A percentile compares a stretch with the other conserved stretches of the same genome.
Evolutionary conservation across 495 filamentous ascomycete species (phyloP).

Genomic region (Tuber brumale): DNA sequence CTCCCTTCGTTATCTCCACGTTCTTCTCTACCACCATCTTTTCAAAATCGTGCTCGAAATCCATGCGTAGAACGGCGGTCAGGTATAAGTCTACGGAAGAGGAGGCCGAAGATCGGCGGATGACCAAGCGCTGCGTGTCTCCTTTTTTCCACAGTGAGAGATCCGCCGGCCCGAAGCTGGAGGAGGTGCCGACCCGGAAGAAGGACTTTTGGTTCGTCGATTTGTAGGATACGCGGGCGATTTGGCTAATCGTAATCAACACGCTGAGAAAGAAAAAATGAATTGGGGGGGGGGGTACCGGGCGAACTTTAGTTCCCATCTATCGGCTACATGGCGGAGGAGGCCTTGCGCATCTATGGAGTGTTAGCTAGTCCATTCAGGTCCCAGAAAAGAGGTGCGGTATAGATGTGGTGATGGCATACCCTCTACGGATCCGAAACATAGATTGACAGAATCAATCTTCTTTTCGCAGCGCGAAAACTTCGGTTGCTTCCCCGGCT

Average conservation of each 20-base stretch:
- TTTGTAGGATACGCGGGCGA: neutral
- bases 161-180: neutral
- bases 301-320: neutral
- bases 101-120: neutral
- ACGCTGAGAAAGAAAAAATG: neutral
- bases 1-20: neutral
- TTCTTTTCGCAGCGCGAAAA: neutral
- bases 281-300: neutral
- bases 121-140: neutral
- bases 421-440: neutral
- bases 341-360: neutral
- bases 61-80: neutral
- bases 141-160: neutral
- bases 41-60: neutral
- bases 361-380: neutral
- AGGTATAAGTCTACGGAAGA: neutral
- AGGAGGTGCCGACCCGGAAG: neutral
- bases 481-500: neutral
- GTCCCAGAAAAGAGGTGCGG: neutral
- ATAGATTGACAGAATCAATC: neutral
- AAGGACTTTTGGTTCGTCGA: neutral
- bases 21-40: neutral
- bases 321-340: neutral
- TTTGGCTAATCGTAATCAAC: neutral
- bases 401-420: neutral